Evolutionary conservation across 2,329 filamentous ascomycete genomes (phyloP), one percentile per base, ranked within the genome.

Genomic region (Penicillium corylophilum): DNA sequence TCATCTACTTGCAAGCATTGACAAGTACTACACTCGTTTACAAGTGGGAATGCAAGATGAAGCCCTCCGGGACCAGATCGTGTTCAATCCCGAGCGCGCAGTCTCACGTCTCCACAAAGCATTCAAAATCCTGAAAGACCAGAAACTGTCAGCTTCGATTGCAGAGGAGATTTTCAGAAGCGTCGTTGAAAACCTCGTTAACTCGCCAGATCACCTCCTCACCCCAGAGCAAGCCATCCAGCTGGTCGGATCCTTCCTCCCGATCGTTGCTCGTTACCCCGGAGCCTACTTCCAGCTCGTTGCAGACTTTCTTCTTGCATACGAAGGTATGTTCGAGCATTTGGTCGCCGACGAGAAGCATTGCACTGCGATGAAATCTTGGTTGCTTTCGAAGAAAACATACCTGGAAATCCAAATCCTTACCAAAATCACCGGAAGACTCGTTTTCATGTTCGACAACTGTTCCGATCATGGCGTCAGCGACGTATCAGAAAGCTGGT

Each of bases 181-280:
- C 16, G 39, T 57, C n/a, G 39, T 59, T 7, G 20, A 52, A 6
- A 41, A 35, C 2, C 43, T 59, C 1, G 23, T 59, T 16, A 41
- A 48, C 16, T 35, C 39, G 22, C 15, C 38, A 15, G 48, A 48
- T 4, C 38, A 46, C 10, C 35, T 54, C 2, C 42, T 56, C 6
- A 47, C 56, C 2, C 24, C 33, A 1, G 12, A 43, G 2, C 54
- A 54, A 23, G 22, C 43, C 1, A 22, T 46, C 29, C 33, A 51
- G 29, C 51, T 59, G 5, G 44, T 51, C 13, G 54, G 56, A 18
- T 43, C 48, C 8, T 48, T 41, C 4, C 48, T 59, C 3, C 54
- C 54, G n/a, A n/a, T 55, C 5, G 10, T 59, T 1, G 39, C 24
- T 4, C 46, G 45, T 5, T 18, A 48, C 4, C 38, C 52, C 4